These are phyloP conservation scores for Claviceps arundinis DNA, from an alignment of 2,329 filamentous ascomycete genomes.

Conservation along the genomic window DNA sequence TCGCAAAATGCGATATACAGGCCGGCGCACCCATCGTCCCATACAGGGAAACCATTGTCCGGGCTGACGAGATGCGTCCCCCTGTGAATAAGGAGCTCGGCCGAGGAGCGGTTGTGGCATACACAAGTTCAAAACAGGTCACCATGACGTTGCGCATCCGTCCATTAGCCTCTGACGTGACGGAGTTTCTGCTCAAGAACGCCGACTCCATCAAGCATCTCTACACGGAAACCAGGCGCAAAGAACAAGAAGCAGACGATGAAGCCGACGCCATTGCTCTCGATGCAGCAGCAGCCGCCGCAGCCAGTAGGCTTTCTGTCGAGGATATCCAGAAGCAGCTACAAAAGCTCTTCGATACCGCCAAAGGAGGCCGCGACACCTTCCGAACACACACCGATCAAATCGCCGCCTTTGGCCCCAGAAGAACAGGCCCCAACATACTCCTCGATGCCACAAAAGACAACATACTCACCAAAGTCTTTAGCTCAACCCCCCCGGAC, in stretches of 20 bases:
- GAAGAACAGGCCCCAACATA: slow-evolving; percentile 74
- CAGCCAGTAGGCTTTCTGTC: slow-evolving; percentile 50
- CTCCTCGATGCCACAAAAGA: slow-evolving; percentile 70
- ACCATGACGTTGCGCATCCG: slow-evolving; percentile 63
- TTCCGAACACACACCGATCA: slow-evolving; percentile 69
- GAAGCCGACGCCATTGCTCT: slow-evolving; percentile 30
- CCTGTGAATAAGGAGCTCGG: slow-evolving; percentile 77
- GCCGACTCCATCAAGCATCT: slow-evolving; percentile 64
- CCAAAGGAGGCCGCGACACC: slow-evolving; percentile 56
- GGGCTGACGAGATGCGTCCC: slow-evolving; percentile 81
- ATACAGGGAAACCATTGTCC: slow-evolving; percentile 84
- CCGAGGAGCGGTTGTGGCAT: slow-evolving; percentile 61
- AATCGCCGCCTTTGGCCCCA: slow-evolving; percentile 82
- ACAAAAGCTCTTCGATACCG: slow-evolving; percentile 50
- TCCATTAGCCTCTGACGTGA: slow-evolving; percentile 65
- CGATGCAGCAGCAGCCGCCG: slow-evolving; percentile 44
- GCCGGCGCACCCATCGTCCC: slow-evolving; percentile 90
- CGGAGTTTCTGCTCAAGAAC: slow-evolving; percentile 76
- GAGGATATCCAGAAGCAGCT: slow-evolving; percentile 69
- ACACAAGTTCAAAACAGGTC: slow-evolving; percentile 77
- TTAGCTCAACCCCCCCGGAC: slow-evolving; percentile 24
- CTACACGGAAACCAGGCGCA: slow-evolving; percentile 52
- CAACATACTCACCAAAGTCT: slow-evolving; percentile 61
- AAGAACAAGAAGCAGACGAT: slow-evolving; percentile 11
- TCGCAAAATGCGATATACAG: slow-evolving; percentile 88